These are phyloP conservation scores for Ricinus communis DNA, from an alignment of 345 rosid genomes.

Conservation along the genomic window DNA sequence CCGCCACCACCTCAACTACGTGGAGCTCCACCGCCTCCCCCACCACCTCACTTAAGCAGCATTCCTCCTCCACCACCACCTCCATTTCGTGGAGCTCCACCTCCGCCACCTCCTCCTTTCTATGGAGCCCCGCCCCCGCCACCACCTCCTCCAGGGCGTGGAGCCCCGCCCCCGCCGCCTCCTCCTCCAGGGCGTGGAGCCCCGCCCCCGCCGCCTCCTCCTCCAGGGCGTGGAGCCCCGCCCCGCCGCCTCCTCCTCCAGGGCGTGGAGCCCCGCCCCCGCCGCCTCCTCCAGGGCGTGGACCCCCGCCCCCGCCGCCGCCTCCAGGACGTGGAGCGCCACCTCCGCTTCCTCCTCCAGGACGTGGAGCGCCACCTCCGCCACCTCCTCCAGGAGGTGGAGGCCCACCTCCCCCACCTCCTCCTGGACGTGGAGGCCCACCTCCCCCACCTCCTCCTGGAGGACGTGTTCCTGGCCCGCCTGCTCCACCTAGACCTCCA, in stretches of 20 bases:
- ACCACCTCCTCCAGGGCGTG: constrained; percentile 14
- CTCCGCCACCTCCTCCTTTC: constrained; percentile 29
- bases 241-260: constrained; percentile 39
- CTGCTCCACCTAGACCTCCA: constrained; percentile 65
- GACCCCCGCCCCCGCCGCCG: constrained; percentile 37
- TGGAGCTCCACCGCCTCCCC: constrained; percentile 22
- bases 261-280: constrained; percentile 30
- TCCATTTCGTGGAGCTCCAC: background rate
- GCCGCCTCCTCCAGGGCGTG: constrained; percentile 4
- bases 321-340: constrained; percentile 12
- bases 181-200: constrained; percentile 25
- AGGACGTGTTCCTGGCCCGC: constrained; percentile 54
- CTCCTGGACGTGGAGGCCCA: constrained; percentile 31
- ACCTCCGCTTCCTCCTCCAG: constrained; percentile 28
- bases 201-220: constrained; percentile 41
- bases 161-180: constrained; percentile 38
- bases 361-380: constrained; percentile 27
- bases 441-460: constrained; percentile 75
- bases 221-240: constrained; percentile 29
- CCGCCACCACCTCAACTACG: background rate
- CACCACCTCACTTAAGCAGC: too few relatives aligned
- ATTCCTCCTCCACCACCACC: constrained; percentile 1
- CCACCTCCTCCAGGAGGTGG: constrained; percentile 19
- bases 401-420: constrained; percentile 31
- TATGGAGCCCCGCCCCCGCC: constrained; percentile 25